Evolutionary conservation across 495 filamentous ascomycete species (phyloP).

Genomic region (Glonium stellatum): DNA sequence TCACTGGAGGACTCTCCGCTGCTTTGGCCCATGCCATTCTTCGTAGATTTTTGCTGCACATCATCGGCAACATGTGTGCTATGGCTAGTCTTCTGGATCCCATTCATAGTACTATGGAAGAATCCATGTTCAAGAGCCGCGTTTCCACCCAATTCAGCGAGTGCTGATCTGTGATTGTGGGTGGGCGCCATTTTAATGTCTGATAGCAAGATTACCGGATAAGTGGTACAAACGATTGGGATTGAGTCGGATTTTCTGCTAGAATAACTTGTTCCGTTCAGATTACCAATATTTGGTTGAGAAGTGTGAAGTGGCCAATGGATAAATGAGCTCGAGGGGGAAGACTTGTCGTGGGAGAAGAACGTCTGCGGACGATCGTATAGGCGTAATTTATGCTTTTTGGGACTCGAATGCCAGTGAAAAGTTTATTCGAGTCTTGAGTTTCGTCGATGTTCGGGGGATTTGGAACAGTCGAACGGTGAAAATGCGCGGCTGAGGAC

Average conservation of each 20-base stretch:
- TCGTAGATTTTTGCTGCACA: slow-evolving; percentile 8
- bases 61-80: slow-evolving; percentile 5
- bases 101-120: slow-evolving; percentile 8
- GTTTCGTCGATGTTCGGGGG: slow-evolving; percentile 20
- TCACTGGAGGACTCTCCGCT: slow-evolving; percentile 17
- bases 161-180: slow-evolving; percentile 3
- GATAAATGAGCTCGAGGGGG: background rate
- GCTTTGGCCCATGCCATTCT: slow-evolving; percentile 9
- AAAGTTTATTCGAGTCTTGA: slow-evolving; percentile 18
- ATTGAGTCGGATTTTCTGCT: no score
- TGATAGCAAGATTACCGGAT: no score
- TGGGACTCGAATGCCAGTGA: slow-evolving; percentile 22
- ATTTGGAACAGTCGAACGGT: slow-evolving; percentile 12
- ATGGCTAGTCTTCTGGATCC: slow-evolving; percentile 16
- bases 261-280: no score
- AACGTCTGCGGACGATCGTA: background rate
- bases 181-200: slow-evolving; percentile 13
- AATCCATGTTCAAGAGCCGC: slow-evolving; percentile 20
- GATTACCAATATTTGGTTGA: background rate
- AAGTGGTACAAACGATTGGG: no score
- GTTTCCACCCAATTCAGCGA: slow-evolving; percentile 18
- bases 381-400: slow-evolving; percentile 21
- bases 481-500: slow-evolving; percentile 14
- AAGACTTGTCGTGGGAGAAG: background rate
- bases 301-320: background rate